Conservation (phyloP, 2,329 filamentous ascomycete genomes). For the Fusarium beomiforme region DNA sequence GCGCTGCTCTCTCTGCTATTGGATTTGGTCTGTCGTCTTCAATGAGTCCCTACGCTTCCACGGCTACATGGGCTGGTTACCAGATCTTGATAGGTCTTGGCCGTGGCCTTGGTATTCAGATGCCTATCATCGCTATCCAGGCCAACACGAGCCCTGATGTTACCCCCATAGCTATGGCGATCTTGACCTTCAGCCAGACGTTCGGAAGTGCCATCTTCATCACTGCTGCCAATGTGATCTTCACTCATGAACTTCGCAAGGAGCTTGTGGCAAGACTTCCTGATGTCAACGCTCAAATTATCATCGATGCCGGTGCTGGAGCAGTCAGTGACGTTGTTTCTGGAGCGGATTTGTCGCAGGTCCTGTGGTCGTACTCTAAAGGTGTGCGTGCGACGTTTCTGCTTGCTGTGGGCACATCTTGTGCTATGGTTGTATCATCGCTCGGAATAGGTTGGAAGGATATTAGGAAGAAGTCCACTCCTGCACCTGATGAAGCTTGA, state of each 20-base stretch:
- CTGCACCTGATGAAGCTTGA: constrained; percentile 29
- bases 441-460: constrained; percentile 60
- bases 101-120: constrained; percentile 58
- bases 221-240: constrained; percentile 47
- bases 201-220: constrained; percentile 59
- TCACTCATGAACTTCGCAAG: constrained; percentile 45
- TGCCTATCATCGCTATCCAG: constrained; percentile 48
- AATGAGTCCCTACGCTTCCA: constrained; percentile 47
- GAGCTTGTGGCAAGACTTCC: constrained; percentile 46
- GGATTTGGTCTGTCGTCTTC: constrained; percentile 56
- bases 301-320: constrained; percentile 57
- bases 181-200: constrained; percentile 39
- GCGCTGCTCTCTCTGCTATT: constrained; percentile 46
- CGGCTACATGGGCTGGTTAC: constrained; percentile 55
- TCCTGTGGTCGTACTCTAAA: constrained; percentile 54
- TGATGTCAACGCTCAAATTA: constrained; percentile 39
- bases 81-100: constrained; percentile 54
- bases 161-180: constrained; percentile 43
- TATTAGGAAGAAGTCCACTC: constrained; percentile 50
- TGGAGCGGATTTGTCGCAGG: constrained; percentile 44
- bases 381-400: constrained; percentile 46
- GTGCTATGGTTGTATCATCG: constrained; percentile 46
- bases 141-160: constrained; percentile 38
- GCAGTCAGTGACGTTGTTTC: constrained; percentile 49
- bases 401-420: constrained; percentile 46